Evolutionary conservation across 441 rosid genomes (phyloP), one percentile per base, ranked within the genome.

Genomic region (Euphorbia schlechtendalii): DNA sequence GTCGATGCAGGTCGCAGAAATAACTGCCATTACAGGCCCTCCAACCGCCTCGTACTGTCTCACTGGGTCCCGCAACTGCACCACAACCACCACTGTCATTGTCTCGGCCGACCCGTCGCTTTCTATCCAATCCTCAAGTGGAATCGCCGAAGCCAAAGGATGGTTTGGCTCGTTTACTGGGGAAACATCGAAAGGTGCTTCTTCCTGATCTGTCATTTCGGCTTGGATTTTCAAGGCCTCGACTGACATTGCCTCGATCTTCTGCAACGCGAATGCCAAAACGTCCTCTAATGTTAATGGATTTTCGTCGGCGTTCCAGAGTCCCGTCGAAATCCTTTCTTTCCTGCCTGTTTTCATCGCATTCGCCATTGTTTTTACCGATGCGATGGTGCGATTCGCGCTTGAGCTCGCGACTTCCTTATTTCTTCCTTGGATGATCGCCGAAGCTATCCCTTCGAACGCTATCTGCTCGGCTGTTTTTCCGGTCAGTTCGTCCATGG

Each of bases 401-500:
- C 88, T 89, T 2, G 96, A 85, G 64, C 82, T 86, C 1, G 96
- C 96, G 14, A 84, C 86, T 76, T 92, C 96, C 75, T 84, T 92
- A 77, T 80, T 88, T 76, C 98, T 83, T 38, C 96, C 96, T 56
- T 89, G 94, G 70, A 92, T 88, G 80, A 92, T 86, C 7, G 92
- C 92, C 6, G 94, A 89, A 21, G 98, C 96, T 55, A 92, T 84
- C 45, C 98, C 98, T 74, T 92, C 98, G 28, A 92, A 92, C 60
- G 98, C 98, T 64, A 92, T 82, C 78, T 89, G 98, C 36, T 92
- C 96, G 1, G 96, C 98, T 10, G 96, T 88, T 76, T 92, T 92
- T 8, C 96, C 98, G 28, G 78, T 75, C 32, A 92, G 77, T 69
- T 92, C 98, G 32, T 89, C 98, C 53, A 85, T 71, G 0, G 92